phyloP scores from a whole-genome alignment of 768 basidiomycete species.

The Rhodotorula diobovata region DNA sequence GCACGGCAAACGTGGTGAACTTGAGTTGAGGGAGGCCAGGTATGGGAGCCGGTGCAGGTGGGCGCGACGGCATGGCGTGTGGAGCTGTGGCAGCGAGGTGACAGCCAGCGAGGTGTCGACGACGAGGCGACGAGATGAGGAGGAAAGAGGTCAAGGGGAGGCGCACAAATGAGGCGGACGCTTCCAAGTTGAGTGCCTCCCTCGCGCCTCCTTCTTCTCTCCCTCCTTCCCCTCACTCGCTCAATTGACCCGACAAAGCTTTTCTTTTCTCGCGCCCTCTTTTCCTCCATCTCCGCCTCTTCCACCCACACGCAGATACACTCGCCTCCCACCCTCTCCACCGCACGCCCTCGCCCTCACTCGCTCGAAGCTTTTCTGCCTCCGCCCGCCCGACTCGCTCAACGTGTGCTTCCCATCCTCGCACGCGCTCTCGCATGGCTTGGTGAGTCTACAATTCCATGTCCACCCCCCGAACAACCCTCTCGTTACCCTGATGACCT shows the following conservation, averaged over 20 bases:
- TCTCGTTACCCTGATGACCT: slow-evolving; percentile 7
- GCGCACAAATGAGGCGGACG: too few species aligned
- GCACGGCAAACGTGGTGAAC: slow-evolving; percentile 24
- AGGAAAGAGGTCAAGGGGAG: too few species aligned
- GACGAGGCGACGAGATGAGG: too few species aligned
- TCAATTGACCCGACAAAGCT: background rate
- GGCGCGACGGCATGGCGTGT: background rate
- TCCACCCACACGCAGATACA: too few species aligned
- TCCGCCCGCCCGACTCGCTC: background rate
- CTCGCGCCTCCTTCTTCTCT: background rate
- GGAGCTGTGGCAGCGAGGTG: too few species aligned
- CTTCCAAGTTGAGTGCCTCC: too few species aligned
- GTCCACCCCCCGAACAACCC: background rate
- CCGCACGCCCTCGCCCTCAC: background rate
- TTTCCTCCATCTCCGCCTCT: background rate
- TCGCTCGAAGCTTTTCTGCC: background rate
- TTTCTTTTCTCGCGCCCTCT: background rate
- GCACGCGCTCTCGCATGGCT: background rate
- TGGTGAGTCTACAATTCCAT: background rate
- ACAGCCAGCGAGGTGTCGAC: background rate
- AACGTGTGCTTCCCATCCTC: too few species aligned
- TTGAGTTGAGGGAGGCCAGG: slow-evolving; percentile 4
- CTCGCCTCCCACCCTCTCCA: background rate
- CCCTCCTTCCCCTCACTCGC: background rate
- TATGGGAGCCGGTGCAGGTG: background rate